A percentile compares a stretch with the other conserved stretches of the same genome.
Conservation (phyloP, 1,284 basidiomycete genomes). For the Trichosporon faecale region DNA sequence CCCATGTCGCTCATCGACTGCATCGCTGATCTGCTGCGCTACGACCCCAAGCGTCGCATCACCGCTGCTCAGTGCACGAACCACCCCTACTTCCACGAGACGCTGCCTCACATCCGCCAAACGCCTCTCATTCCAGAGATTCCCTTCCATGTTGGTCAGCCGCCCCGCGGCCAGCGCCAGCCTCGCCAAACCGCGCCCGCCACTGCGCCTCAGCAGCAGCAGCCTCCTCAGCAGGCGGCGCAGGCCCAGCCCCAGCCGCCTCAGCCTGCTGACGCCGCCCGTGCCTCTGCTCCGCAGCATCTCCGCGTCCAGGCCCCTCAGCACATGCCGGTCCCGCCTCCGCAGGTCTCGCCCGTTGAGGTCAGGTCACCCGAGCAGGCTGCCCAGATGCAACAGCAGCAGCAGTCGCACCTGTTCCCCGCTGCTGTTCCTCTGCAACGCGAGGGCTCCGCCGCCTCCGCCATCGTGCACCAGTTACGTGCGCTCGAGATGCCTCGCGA, state of each 20-base stretch:
- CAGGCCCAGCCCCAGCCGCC: conserved; percentile 31
- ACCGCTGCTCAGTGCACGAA: conserved; percentile 82
- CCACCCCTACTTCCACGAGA: conserved; percentile 77
- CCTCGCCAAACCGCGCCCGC: conserved; percentile 52
- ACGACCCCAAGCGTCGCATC: conserved; percentile 80
- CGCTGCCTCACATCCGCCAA: conserved; percentile 56
- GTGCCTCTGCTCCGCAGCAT: background rate
- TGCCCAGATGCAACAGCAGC: conserved; percentile 5
- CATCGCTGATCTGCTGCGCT: conserved; percentile 85
- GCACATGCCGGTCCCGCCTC: background rate
- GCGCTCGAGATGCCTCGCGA: conserved; percentile 53
- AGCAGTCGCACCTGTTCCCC: conserved; percentile 14
- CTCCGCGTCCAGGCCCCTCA: background rate
- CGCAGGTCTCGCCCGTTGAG: conserved; percentile 5
- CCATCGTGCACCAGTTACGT: conserved; percentile 50
- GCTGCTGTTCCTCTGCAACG: conserved; percentile 9
- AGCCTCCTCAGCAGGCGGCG: conserved; percentile 40
- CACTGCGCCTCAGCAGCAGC: conserved; percentile 55
- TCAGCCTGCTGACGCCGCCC: conserved; percentile 9
- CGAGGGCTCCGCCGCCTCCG: conserved; percentile 31
- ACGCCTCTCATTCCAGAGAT: conserved; percentile 61
- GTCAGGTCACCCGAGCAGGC: conserved; percentile 14
- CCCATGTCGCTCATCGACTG: conserved; percentile 83
- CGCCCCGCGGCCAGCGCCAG: conserved; percentile 21
- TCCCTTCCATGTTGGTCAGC: conserved; percentile 49